A percentile compares a stretch with the other conserved stretches of the same genome.
Evolutionary conservation across 1,139 yeast genomes (phyloP).

Genomic region (Kurtzmaniella quercitrusa): DNA sequence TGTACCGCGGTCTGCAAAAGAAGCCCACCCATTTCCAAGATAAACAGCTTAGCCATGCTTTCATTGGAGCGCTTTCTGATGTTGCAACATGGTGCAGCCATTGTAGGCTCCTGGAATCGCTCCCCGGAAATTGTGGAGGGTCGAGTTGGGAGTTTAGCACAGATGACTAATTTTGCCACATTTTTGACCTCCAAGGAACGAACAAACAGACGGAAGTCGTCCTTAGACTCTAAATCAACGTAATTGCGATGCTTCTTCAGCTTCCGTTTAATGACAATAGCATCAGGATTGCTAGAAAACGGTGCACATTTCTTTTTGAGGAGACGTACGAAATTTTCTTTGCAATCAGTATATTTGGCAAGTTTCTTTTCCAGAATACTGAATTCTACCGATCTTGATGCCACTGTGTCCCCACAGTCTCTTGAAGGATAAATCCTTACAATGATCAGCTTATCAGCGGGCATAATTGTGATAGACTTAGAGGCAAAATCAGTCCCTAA

Average conservation of each 20-base stretch:
- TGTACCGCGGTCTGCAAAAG: constrained; percentile 22
- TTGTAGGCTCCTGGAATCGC: neutral
- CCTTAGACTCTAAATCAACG: constrained; percentile 32
- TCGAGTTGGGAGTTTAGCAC: constrained; percentile 3
- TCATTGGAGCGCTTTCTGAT: neutral
- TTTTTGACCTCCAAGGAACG: constrained; percentile 47
- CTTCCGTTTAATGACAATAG: constrained; percentile 22
- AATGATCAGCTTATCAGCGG: neutral
- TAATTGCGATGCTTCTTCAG: constrained; percentile 41
- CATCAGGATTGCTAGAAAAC: constrained; percentile 3
- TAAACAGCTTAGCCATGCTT: constrained; percentile 10
- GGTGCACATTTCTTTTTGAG: constrained; percentile 6
- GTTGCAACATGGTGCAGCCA: neutral
- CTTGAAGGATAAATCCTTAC: neutral
- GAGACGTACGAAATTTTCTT: constrained; percentile 13
- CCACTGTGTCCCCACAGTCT: neutral
- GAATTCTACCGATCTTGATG: neutral
- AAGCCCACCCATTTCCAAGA: constrained; percentile 17
- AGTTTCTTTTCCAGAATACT: constrained; percentile 2
- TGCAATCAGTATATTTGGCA: constrained; percentile 10
- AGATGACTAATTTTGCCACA: constrained; percentile 27
- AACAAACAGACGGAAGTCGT: constrained; percentile 42
- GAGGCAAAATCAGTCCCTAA: neutral
- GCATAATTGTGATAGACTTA: neutral
- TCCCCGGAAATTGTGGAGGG: neutral